Evolutionary conservation across 2,329 filamentous ascomycete genomes (phyloP), one percentile per base, ranked within the genome.

Genomic region (Stenocarpella maydis): DNA sequence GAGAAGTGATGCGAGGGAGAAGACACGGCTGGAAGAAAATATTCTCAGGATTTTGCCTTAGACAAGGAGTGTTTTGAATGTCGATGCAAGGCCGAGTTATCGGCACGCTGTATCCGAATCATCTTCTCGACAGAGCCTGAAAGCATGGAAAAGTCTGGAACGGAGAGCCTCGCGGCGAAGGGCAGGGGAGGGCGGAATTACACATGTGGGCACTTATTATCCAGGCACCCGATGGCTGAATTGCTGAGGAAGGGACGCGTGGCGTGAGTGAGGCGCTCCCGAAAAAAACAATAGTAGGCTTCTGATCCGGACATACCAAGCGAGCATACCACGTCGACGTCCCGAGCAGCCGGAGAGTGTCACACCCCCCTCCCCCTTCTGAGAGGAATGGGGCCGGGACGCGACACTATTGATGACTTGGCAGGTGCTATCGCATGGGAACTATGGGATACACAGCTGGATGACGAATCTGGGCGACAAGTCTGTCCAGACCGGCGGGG

Each of bases 371-470:
- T n/a, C n/a, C n/a, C 26, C 26, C 39, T 28, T 19, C 19, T 37
- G 41, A 12, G 43, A 47, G n/a, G 28, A 63, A 63, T 24, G 28
- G 28, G 58, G 41, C 19, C 19, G 58, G 28, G 7, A 37, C 2
- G 58, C 58, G 43, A 34, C 58, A 28, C 43, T 49, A 63, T 63
- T 24, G 26, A 49, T 17, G 58, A 37, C 58, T 60, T 63, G 58
- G 58, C 58, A 37, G 28, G 37, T 17, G n/a, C 28, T 19, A 17
- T 34, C 49, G 43, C 58, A 34, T 24, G 41, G 58, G 26, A 49
- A 43, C n/a, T 19, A 14, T 37, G 43, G 43, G 28, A n/a, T 43
- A 17, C n/a, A 49, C 19, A 45, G 47, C 58, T 63, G 43, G 58
- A n/a, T 43, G 14, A 63, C 19, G 58, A 37, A 28, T 21, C 45